Evolutionary conservation across 2,329 filamentous ascomycete genomes (phyloP).

Genomic region (Mycogone perniciosa): DNA sequence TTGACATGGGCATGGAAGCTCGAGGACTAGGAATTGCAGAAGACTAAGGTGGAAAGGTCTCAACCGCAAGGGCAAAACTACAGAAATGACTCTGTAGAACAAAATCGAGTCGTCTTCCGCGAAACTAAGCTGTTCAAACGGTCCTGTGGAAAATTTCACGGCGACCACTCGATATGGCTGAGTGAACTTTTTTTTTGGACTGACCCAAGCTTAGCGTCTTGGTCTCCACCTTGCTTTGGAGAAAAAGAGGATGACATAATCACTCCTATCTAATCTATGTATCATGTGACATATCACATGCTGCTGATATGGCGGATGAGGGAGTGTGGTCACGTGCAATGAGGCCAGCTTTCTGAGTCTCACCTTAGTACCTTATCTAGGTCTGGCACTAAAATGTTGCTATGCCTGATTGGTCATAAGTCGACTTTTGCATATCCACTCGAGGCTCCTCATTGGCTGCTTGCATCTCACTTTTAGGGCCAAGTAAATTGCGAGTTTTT

Average conservation of each 20-base stretch:
- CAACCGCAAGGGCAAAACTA: background rate
- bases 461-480: background rate
- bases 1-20: constrained; percentile 41
- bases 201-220: constrained; percentile 10
- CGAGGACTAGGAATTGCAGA: background rate
- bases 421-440: background rate
- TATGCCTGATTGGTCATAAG: background rate
- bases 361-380: background rate
- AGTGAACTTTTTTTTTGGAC: constrained; percentile 29
- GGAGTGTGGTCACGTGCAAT: constrained; percentile 2
- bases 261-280: constrained; percentile 11
- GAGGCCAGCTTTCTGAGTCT: background rate
- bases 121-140: too few species aligned
- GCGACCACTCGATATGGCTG: constrained; percentile 18
- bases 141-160: constrained; percentile 28
- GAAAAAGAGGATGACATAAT: constrained; percentile 19
- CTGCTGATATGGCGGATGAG: background rate
- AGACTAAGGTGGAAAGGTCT: background rate
- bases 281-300: constrained; percentile 18
- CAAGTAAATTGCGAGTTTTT: background rate
- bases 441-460: background rate
- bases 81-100: background rate
- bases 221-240: constrained; percentile 12
- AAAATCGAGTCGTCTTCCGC: too few species aligned
- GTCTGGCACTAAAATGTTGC: background rate